Evolutionary conservation across 805 yeast species (phyloP).

Genomic region (Ogataea nitratoaversa): DNA sequence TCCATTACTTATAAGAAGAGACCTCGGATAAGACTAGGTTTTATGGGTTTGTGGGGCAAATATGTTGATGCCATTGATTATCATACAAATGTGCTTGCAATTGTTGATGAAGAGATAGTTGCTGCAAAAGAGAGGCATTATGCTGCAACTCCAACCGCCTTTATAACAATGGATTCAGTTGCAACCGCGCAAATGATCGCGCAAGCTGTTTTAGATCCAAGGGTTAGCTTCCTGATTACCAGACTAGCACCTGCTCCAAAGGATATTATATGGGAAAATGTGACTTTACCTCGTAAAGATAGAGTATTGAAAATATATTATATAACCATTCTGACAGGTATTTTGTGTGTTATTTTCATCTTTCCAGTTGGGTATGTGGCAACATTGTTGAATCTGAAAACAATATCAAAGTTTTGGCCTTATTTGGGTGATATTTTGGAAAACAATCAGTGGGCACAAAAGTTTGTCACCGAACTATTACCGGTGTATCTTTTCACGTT

Average conservation of each 20-base stretch:
- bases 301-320: slow-evolving; percentile 59
- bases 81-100: slow-evolving; percentile 62
- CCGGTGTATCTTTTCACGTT: slow-evolving; percentile 90
- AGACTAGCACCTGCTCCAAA: slow-evolving; percentile 93
- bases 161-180: slow-evolving; percentile 90
- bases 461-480: slow-evolving; percentile 78
- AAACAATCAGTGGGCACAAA: slow-evolving; percentile 65
- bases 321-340: slow-evolving; percentile 63
- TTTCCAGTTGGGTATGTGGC: slow-evolving; percentile 85
- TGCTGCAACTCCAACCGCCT: slow-evolving; percentile 85
- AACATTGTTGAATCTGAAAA: slow-evolving; percentile 70
- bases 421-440: slow-evolving; percentile 64
- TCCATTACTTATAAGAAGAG: slow-evolving; percentile 35
- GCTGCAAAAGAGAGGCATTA: slow-evolving; percentile 64
- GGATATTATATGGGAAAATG: slow-evolving; percentile 89
- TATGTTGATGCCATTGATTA: slow-evolving; percentile 78
- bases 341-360: slow-evolving; percentile 68
- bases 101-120: slow-evolving; percentile 65
- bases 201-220: slow-evolving; percentile 89
- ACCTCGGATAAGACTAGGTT: slow-evolving; percentile 61
- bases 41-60: slow-evolving; percentile 60
- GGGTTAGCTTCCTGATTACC: slow-evolving; percentile 78
- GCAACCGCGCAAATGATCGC: slow-evolving; percentile 97
- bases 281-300: slow-evolving; percentile 73
- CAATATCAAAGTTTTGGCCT: slow-evolving; percentile 82